Evolutionary conservation across 495 filamentous ascomycete species (phyloP).

Genomic region (Letharia lupina): DNA sequence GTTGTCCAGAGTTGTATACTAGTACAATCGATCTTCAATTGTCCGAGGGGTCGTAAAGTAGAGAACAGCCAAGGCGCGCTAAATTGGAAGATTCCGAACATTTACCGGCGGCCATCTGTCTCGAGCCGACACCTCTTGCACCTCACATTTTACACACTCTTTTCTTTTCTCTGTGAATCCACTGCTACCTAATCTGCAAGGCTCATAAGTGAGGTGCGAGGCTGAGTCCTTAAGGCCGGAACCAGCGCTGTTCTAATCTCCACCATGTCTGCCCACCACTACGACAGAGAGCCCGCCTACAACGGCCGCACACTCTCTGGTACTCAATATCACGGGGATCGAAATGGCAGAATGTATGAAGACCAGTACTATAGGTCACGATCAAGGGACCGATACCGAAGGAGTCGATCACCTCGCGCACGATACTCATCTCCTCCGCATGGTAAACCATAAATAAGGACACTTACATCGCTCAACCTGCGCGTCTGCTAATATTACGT

Average conservation of each 20-base stretch:
- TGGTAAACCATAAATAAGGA: conserved; percentile 27
- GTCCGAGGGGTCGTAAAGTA: too few species aligned
- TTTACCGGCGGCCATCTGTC: too few species aligned
- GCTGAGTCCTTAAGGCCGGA: neutral
- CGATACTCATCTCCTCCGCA: conserved; percentile 23
- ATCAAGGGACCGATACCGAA: conserved; percentile 34
- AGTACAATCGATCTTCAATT: too few species aligned
- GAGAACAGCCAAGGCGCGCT: too few species aligned
- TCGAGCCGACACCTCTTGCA: too few species aligned
- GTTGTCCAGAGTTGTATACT: too few species aligned
- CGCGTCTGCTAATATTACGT: conserved; percentile 27
- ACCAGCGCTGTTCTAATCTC: neutral
- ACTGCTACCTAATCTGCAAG: neutral
- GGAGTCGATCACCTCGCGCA: conserved; percentile 20
- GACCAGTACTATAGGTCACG: conserved; percentile 34
- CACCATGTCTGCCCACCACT: conserved; percentile 19
- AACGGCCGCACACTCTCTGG: conserved; percentile 27
- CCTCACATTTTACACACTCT: too few species aligned
- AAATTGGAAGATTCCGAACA: too few species aligned
- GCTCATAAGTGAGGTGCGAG: too few species aligned
- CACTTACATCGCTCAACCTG: conserved; percentile 19
- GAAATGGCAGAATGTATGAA: conserved; percentile 44
- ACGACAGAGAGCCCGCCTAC: conserved; percentile 18
- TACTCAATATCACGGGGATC: conserved; percentile 30
- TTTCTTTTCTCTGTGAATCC: too few species aligned